phyloP scores from a whole-genome alignment of 2,329 filamentous ascomycete species.

The Trichoderma koningiopsis region DNA sequence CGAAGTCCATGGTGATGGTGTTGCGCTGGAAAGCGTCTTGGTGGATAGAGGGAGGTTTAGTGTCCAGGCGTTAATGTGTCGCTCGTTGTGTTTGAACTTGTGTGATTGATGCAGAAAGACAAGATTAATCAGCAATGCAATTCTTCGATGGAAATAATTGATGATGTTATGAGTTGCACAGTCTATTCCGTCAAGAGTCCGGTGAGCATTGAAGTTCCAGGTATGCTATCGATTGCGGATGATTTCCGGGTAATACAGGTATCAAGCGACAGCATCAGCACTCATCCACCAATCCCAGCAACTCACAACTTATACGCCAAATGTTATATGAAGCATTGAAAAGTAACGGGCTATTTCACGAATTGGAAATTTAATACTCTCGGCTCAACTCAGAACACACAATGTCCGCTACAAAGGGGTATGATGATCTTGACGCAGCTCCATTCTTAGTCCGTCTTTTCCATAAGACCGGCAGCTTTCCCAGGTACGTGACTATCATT shows the following conservation, averaged over 20 bases:
- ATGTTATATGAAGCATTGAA: background rate
- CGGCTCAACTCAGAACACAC: background rate
- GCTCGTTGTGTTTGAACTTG: background rate
- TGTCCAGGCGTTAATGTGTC: background rate
- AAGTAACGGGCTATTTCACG: background rate
- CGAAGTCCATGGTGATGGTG: slow-evolving; percentile 79
- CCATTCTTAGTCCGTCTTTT: slow-evolving; percentile 87
- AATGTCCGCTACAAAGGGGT: background rate
- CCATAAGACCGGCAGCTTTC: slow-evolving; percentile 73
- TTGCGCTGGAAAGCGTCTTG: slow-evolving; percentile 5
- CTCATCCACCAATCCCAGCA: background rate
- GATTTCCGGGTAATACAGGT: slow-evolving; percentile 32
- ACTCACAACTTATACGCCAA: background rate
- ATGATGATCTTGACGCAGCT: slow-evolving; percentile 66
- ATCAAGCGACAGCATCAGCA: background rate
- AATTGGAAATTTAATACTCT: background rate
- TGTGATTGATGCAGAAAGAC: background rate
- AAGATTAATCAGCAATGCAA: no score
- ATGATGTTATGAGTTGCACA: background rate
- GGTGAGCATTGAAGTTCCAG: background rate
- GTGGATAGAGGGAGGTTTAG: background rate
- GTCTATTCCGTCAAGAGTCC: background rate
- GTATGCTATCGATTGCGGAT: slow-evolving; percentile 35
- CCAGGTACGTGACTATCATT: slow-evolving; percentile 53
- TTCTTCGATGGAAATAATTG: background rate